Base-by-base conservation (phyloP, 495 filamentous ascomycete species). In the Penicillium simplicissimum region DNA sequence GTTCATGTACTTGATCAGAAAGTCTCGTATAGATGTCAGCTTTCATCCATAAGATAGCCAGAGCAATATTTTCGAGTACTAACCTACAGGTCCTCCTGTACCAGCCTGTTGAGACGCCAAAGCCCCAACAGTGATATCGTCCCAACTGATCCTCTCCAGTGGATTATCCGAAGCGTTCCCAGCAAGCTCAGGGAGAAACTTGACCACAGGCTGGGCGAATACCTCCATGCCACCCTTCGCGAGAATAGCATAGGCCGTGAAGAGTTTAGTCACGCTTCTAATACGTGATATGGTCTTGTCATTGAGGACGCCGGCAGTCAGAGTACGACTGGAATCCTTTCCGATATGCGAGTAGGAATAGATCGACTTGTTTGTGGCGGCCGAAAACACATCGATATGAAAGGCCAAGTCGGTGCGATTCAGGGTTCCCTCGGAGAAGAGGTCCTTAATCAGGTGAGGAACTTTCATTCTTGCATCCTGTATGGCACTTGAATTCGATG, bases 181-280 rank as follows among this genome's bases (percentile, higher is more conserved):
- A 17, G 31, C 31, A 63, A 87, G 76, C 61, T 87, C 82, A 1
- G 85, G 84, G 0, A 86, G 68, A 59, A 80, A 82, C 25, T 83
- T 74, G 0, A 84, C 86, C 21, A 80, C 67, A 23, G 70, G 66
- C 13, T 78, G 70, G 51, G 79, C 74, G 67, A 76, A 84, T 52
- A 76, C 71, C 19, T 54, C 64, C 25, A 81, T 77, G 0, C 82
- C 84, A 17, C 75, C 76, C 59, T 83, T 64, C 13, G 76, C 54
- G 8, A 87, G 70, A 56, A 81, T 77, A 14, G 74, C 78, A 49
- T 77, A 71, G 8, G 81, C 70, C 21, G 78, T 79, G 57, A 80
- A 79, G 17, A 83, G 64, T 63, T 83, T 78, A 5, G 79, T 79
- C 43, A 81, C 61, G 52, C 81, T 79, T 15, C 81, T 77, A 40